Percentiles rank a stretch among this genome's conserved stretches.
phyloP scores from a whole-genome alignment of 208 protist species.

The Acanthamoeba royreba region DNA sequence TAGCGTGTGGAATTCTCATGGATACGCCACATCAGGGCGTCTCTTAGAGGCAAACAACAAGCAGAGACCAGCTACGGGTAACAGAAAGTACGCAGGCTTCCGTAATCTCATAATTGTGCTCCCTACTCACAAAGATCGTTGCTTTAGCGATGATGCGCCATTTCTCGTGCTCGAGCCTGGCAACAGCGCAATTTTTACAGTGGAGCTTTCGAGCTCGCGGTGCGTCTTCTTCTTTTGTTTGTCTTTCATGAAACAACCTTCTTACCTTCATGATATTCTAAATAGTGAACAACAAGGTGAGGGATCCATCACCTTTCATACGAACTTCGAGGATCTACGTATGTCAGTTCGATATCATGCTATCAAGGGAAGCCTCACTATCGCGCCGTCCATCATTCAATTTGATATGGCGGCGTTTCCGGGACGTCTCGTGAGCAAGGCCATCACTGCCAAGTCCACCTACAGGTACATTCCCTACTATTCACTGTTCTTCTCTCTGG shows the following conservation, averaged over 20 bases:
- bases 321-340: not conserved
- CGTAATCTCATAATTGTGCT: not conserved
- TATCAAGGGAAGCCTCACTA: conserved; percentile 12
- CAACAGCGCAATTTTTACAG: conserved; percentile 40
- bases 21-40: not conserved
- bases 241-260: not conserved
- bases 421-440: not conserved
- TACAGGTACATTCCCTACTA: not conserved
- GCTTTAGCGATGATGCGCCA: not conserved
- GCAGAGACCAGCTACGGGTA: not conserved
- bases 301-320: not conserved
- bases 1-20: conserved; percentile 32
- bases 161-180: conserved; percentile 40
- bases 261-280: not conserved
- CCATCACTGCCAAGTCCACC: conserved; percentile 17
- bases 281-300: not conserved
- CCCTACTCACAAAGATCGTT: not conserved
- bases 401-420: conserved; percentile 1
- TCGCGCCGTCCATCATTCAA: not conserved
- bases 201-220: not conserved
- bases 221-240: not conserved
- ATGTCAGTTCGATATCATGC: not conserved
- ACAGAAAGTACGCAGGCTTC: not conserved
- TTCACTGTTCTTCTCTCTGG: not conserved
- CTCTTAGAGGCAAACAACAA: not conserved